phyloP scores from a whole-genome alignment of 129 eudicot genomes.

The Mikania micrantha region DNA sequence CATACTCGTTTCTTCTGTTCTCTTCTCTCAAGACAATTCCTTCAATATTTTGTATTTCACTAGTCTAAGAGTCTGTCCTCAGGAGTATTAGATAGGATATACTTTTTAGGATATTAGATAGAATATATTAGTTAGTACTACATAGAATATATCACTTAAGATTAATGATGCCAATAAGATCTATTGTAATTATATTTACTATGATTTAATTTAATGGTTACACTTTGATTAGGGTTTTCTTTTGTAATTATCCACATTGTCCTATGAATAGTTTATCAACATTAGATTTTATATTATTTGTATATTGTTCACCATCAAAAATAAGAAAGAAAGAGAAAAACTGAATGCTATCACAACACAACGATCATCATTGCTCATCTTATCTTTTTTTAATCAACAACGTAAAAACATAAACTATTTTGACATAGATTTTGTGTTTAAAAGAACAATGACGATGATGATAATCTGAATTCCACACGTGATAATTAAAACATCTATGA shows the following conservation, averaged over 20 bases:
- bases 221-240: no score
- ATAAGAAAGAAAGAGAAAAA: no score
- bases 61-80: no score
- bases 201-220: no score
- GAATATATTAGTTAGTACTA: neutral
- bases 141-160: neutral
- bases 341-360: neutral
- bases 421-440: neutral
- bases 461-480: neutral
- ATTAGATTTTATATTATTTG: neutral
- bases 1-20: neutral
- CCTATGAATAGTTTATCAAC: neutral
- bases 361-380: neutral
- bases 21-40: neutral
- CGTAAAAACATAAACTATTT: neutral
- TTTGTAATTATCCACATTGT: neutral
- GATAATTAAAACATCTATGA: neutral
- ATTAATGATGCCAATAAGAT: neutral
- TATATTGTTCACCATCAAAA: neutral
- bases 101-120: neutral
- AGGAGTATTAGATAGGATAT: neutral
- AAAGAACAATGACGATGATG: neutral
- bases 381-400: neutral
- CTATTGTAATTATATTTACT: neutral
- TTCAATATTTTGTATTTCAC: no score